Evolutionary conservation across 176 grass and related monocot species (phyloP).

Genomic region (Musa beccarii): DNA sequence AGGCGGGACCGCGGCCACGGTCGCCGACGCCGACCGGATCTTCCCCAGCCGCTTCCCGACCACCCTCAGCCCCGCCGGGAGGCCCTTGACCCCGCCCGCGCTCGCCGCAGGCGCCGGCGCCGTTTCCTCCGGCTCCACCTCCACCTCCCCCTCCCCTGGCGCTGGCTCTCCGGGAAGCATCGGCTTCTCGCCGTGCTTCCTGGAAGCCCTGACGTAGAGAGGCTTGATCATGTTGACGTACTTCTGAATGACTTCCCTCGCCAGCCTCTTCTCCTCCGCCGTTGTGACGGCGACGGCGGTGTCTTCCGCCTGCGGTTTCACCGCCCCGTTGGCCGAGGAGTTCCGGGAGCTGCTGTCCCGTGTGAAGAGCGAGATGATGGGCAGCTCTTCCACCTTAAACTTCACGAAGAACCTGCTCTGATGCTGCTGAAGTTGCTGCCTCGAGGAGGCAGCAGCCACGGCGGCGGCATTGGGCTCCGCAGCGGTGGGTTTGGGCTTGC

Average conservation of each 20-base stretch:
- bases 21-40: constrained; percentile 42
- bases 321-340: neutral
- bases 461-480: neutral
- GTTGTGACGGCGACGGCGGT: constrained; percentile 22
- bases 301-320: constrained; percentile 7
- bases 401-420: constrained; percentile 54
- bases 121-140: neutral
- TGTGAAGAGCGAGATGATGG: constrained; percentile 67
- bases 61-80: constrained; percentile 8
- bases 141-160: neutral
- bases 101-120: neutral
- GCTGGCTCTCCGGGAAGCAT: constrained; percentile 9
- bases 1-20: constrained; percentile 19
- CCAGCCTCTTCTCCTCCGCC: constrained; percentile 1
- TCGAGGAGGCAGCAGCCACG: neutral
- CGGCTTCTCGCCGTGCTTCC: neutral
- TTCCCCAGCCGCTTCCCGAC: constrained; percentile 33
- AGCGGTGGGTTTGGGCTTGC: constrained; percentile 29
- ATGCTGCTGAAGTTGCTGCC: constrained; percentile 10
- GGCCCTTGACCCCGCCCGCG: neutral
- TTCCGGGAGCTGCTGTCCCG: constrained; percentile 60
- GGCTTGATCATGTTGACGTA: constrained; percentile 75
- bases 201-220: constrained; percentile 8
- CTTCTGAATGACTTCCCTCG: constrained; percentile 35
- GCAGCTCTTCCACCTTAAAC: constrained; percentile 56